Conservation (phyloP, 768 basidiomycete species). For the Russula sp. region DNA sequence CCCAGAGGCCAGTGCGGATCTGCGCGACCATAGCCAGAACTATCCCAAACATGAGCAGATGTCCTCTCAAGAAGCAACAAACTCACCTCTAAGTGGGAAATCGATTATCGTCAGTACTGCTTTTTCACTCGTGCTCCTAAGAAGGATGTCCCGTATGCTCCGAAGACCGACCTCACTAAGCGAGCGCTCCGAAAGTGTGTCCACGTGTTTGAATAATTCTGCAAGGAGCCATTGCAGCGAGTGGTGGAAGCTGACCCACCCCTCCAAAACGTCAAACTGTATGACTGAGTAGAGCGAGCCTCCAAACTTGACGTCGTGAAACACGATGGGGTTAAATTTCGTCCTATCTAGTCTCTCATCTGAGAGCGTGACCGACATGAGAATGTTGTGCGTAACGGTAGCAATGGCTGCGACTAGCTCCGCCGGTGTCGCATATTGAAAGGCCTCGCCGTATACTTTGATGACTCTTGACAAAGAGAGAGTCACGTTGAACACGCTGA, state of each 20-base stretch:
- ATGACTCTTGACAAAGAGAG: conserved; percentile 83
- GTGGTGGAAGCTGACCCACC: conserved; percentile 90
- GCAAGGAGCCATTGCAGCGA: conserved; percentile 86
- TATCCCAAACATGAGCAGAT: conserved; percentile 26
- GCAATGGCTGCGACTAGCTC: conserved; percentile 62
- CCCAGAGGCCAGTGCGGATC: conserved; percentile 93
- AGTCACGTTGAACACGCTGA: conserved; percentile 92
- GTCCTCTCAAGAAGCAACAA: neutral
- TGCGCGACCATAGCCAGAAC: conserved; percentile 90
- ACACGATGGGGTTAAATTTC: conserved; percentile 55
- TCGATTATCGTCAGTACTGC: conserved; percentile 75
- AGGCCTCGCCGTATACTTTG: conserved; percentile 85
- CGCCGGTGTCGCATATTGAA: conserved; percentile 45
- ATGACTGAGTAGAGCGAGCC: conserved; percentile 52
- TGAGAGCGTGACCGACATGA: conserved; percentile 60
- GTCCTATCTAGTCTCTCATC: conserved; percentile 60
- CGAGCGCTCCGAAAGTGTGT: conserved; percentile 50
- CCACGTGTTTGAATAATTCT: conserved; percentile 80
- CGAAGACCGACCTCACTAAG: conserved; percentile 45
- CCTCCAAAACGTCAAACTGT: conserved; percentile 69
- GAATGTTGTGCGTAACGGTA: conserved; percentile 62
- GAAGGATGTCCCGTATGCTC: conserved; percentile 54
- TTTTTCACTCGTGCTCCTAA: conserved; percentile 55
- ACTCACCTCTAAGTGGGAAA: conserved; percentile 79
- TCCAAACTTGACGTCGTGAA: conserved; percentile 64